A percentile compares a stretch with the other conserved stretches of the same genome.
Evolutionary conservation across 176 grass and related monocot species (phyloP).

Genomic region (Saccharum officinarum): DNA sequence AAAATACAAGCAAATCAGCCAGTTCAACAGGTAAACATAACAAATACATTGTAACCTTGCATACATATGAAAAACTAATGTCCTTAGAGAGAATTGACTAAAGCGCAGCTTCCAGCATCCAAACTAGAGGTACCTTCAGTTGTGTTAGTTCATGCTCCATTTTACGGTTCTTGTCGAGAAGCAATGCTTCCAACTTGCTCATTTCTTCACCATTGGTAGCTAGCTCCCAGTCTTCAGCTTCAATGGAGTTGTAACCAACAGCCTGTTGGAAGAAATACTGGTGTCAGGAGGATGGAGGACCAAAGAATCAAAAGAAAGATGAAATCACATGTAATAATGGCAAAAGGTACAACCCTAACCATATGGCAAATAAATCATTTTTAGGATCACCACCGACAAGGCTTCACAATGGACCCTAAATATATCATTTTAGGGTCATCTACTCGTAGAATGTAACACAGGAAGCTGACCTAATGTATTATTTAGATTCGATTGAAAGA

Average conservation of each 20-base stretch:
- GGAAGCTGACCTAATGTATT: conserved; percentile 8
- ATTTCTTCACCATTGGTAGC: conserved; percentile 98
- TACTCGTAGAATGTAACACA: neutral
- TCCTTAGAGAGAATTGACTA: neutral
- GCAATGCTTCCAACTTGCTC: conserved; percentile 97
- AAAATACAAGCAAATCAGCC: conserved; percentile 27
- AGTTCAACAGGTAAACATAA: conserved; percentile 31
- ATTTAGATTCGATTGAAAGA: neutral
- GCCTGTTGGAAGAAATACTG: conserved; percentile 48
- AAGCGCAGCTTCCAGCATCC: conserved; percentile 17
- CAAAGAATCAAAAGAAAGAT: conserved; percentile 20
- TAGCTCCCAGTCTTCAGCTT: conserved; percentile 99
- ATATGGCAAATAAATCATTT: conserved; percentile 10
- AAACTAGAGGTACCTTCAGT: conserved; percentile 73
- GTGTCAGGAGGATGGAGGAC: conserved; percentile 30
- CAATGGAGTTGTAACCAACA: conserved; percentile 99
- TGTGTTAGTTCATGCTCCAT: conserved; percentile 99
- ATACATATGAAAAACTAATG: neutral
- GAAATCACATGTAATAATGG: neutral
- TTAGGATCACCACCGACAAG: conserved; percentile 6
- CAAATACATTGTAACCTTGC: neutral
- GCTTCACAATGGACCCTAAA: neutral
- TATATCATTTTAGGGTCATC: neutral
- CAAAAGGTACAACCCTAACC: neutral
- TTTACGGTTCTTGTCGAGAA: conserved; percentile 99